Conservation (phyloP, 805 yeast species). For the Candida caryicola region DNA sequence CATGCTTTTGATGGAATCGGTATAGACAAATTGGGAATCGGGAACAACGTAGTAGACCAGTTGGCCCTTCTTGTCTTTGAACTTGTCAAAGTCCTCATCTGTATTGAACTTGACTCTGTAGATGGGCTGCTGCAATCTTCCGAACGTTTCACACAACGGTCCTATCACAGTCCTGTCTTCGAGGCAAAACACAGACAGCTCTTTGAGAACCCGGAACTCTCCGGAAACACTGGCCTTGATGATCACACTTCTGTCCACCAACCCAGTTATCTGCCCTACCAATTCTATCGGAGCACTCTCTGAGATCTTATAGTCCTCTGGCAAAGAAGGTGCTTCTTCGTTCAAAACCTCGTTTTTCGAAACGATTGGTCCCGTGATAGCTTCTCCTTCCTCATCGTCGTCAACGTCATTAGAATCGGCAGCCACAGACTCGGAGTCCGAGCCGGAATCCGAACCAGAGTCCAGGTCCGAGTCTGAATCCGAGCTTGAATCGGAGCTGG, state of each 20-base stretch:
- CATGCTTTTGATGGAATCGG: conserved; percentile 62
- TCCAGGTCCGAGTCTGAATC: conserved; percentile 17
- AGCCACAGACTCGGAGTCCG: conserved; percentile 14
- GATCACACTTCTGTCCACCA: conserved; percentile 71
- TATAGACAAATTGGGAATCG: conserved; percentile 73
- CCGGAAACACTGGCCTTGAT: conserved; percentile 75
- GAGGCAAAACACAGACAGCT: conserved; percentile 75
- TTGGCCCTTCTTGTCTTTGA: conserved; percentile 48
- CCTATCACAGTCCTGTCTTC: conserved; percentile 72
- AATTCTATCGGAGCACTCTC: conserved; percentile 64
- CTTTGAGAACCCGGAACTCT: conserved; percentile 78
- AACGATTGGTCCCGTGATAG: conserved; percentile 58
- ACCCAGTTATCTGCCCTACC: conserved; percentile 65
- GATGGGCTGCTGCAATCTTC: conserved; percentile 76
- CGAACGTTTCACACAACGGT: conserved; percentile 82
- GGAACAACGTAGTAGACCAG: conserved; percentile 77
- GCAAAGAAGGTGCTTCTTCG: conserved; percentile 65
- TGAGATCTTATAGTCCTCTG: conserved; percentile 60
- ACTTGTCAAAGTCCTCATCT: conserved; percentile 47
- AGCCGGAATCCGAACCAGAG: conserved; percentile 20
- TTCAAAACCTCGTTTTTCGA: conserved; percentile 77
- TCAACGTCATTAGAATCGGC: conserved; percentile 8
- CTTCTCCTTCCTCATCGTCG: conserved; percentile 37
- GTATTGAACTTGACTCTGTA: conserved; percentile 69
- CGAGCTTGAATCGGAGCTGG: conserved; percentile 17